Evolutionary conservation across 2,329 filamentous ascomycete genomes (phyloP).

Genomic region (Paraphaeosphaeria sporulosa): DNA sequence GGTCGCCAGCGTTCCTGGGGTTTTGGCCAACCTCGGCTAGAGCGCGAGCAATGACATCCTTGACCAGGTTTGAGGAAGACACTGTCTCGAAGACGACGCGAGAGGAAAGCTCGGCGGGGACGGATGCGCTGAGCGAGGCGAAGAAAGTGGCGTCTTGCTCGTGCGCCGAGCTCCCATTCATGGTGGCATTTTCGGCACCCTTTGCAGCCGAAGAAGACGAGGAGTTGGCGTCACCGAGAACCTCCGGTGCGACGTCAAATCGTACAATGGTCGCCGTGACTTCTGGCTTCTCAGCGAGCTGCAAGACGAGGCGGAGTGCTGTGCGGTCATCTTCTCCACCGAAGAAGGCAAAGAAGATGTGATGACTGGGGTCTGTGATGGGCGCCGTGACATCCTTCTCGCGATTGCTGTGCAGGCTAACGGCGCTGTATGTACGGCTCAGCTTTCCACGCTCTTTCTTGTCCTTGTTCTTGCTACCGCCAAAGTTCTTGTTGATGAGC

Average conservation of each 20-base stretch:
- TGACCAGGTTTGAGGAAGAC: conserved; percentile 40
- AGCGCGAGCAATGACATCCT: conserved; percentile 62
- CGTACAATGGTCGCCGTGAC: conserved; percentile 80
- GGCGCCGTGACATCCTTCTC: conserved; percentile 64
- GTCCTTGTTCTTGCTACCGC: conserved; percentile 54
- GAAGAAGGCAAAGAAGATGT: conserved; percentile 87
- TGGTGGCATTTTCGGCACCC: conserved; percentile 22
- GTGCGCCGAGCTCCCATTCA: conserved; percentile 15
- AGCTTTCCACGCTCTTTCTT: conserved; percentile 33
- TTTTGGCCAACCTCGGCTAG: conserved; percentile 67
- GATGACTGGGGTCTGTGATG: conserved; percentile 74
- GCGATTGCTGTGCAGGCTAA: conserved; percentile 61
- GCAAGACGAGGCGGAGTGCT: conserved; percentile 81
- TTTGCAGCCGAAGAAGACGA: conserved; percentile 27
- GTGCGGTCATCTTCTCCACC: conserved; percentile 83
- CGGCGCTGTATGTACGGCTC: conserved; percentile 39
- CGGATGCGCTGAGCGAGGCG: conserved; percentile 62
- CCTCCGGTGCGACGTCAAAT: conserved; percentile 51
- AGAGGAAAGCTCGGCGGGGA: conserved; percentile 59
- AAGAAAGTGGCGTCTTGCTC: conserved; percentile 65
- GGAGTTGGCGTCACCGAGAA: conserved; percentile 23
- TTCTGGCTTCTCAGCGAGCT: conserved; percentile 79
- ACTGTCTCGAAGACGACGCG: conserved; percentile 67
- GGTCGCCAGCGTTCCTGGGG: conserved; percentile 72
- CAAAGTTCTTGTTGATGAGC: conserved; percentile 77